Conservation (phyloP, 305 asterid species). For the Fraxinus angustifolia region DNA sequence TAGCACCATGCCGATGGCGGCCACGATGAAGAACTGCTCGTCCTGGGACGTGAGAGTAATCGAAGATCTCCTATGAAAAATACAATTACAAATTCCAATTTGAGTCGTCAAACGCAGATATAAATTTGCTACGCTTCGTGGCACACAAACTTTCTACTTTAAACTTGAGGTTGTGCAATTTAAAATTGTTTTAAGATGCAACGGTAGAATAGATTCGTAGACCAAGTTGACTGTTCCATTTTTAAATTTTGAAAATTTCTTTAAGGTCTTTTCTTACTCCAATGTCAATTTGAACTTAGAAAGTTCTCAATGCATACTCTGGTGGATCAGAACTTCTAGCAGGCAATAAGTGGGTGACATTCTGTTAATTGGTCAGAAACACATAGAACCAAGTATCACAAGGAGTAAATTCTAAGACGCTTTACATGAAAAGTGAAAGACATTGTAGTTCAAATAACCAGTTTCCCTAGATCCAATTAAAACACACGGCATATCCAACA, state of each 20-base stretch:
- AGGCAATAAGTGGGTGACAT: neutral
- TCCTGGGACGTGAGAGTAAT: slow-evolving; percentile 75
- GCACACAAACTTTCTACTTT: neutral
- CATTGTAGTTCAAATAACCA: neutral
- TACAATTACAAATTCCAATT: slow-evolving; percentile 27
- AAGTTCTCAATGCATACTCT: neutral
- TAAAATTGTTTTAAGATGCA: neutral
- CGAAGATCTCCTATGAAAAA: slow-evolving; percentile 68
- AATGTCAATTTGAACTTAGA: neutral
- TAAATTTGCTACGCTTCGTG: neutral
- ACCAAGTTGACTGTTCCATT: neutral
- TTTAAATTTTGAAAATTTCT: neutral
- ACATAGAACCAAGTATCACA: neutral
- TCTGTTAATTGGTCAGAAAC: neutral
- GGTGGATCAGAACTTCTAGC: neutral
- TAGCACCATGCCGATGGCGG: slow-evolving; percentile 98
- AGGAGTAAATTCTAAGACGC: neutral
- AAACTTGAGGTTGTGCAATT: neutral
- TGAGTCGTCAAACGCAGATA: slow-evolving; percentile 3
- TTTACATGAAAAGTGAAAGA: neutral
- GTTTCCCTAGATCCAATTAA: neutral
- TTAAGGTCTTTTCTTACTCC: neutral
- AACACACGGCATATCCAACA: neutral
- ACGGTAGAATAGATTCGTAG: neutral
- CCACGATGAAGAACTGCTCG: slow-evolving; percentile 93